Percentiles rank a stretch among this genome's conserved stretches.
Evolutionary conservation across 306 rosid genomes (phyloP).

Genomic region (Rosa lucieae): DNA sequence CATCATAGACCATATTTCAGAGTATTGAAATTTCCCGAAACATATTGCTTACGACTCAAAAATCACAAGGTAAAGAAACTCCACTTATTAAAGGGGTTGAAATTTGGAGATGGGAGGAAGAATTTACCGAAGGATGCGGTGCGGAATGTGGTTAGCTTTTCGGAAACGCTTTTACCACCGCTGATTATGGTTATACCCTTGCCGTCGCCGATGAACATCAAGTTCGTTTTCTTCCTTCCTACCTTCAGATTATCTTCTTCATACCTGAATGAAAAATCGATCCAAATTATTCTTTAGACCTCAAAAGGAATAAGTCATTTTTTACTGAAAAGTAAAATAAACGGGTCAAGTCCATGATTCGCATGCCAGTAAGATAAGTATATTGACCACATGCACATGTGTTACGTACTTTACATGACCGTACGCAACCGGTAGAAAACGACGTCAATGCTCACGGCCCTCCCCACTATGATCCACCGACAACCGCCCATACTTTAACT

Average conservation of each 20-base stretch:
- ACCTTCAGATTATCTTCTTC: conserved; percentile 81
- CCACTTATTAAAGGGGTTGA: neutral
- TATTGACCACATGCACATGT: neutral
- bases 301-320: neutral
- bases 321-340: neutral
- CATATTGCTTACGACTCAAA: neutral
- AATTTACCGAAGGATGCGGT: conserved; percentile 82
- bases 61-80: neutral
- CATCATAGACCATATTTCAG: neutral
- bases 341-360: neutral
- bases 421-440: neutral
- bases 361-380: neutral
- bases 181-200: conserved; percentile 70
- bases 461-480: neutral
- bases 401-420: neutral
- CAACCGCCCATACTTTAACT: neutral
- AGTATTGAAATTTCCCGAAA: neutral
- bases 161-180: conserved; percentile 43
- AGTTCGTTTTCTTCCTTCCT: conserved; percentile 77
- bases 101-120: neutral
- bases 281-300: neutral
- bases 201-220: conserved; percentile 93
- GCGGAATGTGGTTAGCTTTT: conserved; percentile 77
- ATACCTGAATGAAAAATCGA: conserved; percentile 46
- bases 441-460: neutral